A percentile compares a stretch with the other conserved stretches of the same genome.
Evolutionary conservation across 495 filamentous ascomycete genomes (phyloP).

Genomic region (Parachaetomium inaequale): DNA sequence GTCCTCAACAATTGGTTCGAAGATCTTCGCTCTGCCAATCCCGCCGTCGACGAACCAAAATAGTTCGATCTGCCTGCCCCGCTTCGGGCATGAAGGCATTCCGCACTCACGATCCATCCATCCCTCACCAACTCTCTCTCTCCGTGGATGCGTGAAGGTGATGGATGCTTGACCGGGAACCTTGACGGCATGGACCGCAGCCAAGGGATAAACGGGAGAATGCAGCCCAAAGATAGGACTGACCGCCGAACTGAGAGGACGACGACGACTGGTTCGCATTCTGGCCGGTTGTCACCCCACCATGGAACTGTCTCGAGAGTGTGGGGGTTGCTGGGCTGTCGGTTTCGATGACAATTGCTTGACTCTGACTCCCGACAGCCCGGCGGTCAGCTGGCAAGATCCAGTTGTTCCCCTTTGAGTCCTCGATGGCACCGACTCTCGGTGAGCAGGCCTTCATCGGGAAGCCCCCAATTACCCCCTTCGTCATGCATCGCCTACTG

Average conservation of each 20-base stretch:
- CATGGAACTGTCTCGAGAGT: slow-evolving; percentile 5
- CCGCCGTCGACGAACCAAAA: slow-evolving; percentile 13
- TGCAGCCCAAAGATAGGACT: slow-evolving; percentile 4
- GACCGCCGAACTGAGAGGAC: slow-evolving; percentile 3
- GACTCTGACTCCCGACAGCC: background rate
- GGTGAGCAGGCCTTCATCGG: background rate
- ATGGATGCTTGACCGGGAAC: background rate
- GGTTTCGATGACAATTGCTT: background rate
- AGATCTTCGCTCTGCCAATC: background rate
- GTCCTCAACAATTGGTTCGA: background rate
- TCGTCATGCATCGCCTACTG: slow-evolving; percentile 22
- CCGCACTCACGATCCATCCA: background rate
- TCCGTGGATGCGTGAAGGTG: background rate
- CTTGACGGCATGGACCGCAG: background rate
- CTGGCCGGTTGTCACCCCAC: slow-evolving; percentile 26
- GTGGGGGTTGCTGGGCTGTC: slow-evolving; percentile 12
- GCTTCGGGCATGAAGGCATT: slow-evolving; percentile 20
- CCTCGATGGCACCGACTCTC: background rate
- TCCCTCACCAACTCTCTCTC: background rate
- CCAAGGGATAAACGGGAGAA: slow-evolving; percentile 12
- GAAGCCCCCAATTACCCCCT: slow-evolving; percentile 4
- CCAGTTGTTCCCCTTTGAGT: too few relatives aligned
- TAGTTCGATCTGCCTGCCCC: slow-evolving; percentile 15
- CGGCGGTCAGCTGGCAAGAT: background rate
- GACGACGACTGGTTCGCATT: background rate